phyloP scores from a whole-genome alignment of 164 flowering plant genomes.

The Stephania cephalantha region DNA sequence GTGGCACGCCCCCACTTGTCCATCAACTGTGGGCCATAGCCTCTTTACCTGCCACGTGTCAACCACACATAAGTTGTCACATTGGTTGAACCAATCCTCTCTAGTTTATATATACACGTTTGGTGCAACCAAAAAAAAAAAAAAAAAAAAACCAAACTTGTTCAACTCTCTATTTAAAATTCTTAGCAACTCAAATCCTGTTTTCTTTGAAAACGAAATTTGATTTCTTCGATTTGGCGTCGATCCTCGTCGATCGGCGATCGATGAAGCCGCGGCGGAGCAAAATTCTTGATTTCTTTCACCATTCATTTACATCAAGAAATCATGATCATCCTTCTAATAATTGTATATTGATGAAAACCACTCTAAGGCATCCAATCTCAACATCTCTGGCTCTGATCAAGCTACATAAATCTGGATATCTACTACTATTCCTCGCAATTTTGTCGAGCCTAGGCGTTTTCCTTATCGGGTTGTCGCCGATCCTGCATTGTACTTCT shows the following conservation, averaged over 20 bases:
- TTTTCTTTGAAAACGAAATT: no score
- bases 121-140: not conserved
- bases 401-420: constrained; percentile 7
- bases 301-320: not conserved
- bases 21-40: not conserved
- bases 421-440: constrained; percentile 13
- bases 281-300: not conserved
- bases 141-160: not conserved
- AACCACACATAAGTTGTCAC: not conserved
- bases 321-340: not conserved
- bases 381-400: not conserved
- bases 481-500: constrained; percentile 6
- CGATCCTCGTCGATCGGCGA: no score
- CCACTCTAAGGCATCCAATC: not conserved
- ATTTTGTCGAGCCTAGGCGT: constrained; percentile 13
- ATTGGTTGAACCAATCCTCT: not conserved
- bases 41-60: not conserved
- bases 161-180: not conserved
- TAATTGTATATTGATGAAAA: constrained; percentile 4
- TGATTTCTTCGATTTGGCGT: no score
- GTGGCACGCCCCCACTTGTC: not conserved
- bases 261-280: not conserved
- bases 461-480: constrained; percentile 5
- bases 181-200: not conserved
- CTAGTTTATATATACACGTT: not conserved